These are phyloP conservation scores for Melanomma pulvis-pyrius DNA, from an alignment of 495 filamentous ascomycete species.

Conservation along the genomic window DNA sequence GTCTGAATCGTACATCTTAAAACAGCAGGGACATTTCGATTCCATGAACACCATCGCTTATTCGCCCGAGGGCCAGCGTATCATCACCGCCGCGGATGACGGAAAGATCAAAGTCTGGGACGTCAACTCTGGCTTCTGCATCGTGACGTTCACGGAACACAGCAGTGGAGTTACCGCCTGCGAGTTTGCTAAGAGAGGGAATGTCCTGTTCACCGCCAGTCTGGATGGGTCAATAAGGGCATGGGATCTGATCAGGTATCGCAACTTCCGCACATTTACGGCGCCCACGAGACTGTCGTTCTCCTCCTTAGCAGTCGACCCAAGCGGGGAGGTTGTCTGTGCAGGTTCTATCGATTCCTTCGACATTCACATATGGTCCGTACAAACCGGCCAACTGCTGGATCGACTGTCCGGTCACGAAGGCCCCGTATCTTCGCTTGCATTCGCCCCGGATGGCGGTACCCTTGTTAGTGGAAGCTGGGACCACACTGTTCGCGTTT, in stretches of 20 bases:
- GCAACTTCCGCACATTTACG: conserved; percentile 96
- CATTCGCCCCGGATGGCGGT: conserved; percentile 84
- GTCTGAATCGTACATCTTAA: conserved; percentile 98
- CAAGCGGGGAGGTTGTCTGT: conserved; percentile 91
- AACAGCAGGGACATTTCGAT: conserved; percentile 96
- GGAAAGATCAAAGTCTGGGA: conserved; percentile 99
- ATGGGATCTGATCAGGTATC: conserved; percentile 94
- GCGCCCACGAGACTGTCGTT: conserved; percentile 89
- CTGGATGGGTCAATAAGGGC: conserved; percentile 91
- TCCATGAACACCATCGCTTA: conserved; percentile 93
- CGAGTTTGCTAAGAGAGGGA: conserved; percentile 91
- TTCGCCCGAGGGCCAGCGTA: conserved; percentile 88
- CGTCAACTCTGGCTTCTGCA: conserved; percentile 91
- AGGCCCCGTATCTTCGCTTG: conserved; percentile 82
- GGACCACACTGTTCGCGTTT: conserved; percentile 92
- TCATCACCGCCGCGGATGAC: conserved; percentile 92
- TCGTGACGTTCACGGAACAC: conserved; percentile 97
- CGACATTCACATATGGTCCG: conserved; percentile 96
- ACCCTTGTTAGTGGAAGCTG: conserved; percentile 87
- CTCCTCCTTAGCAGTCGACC: conserved; percentile 92
- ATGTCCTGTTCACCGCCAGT: conserved; percentile 90
- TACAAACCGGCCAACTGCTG: conserved; percentile 93
- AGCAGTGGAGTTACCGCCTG: conserved; percentile 93
- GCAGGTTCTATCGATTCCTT: conserved; percentile 95
- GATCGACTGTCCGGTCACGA: conserved; percentile 92